phyloP scores from a whole-genome alignment of 257 asterid genomes.

The Solanum chiquidenum region DNA sequence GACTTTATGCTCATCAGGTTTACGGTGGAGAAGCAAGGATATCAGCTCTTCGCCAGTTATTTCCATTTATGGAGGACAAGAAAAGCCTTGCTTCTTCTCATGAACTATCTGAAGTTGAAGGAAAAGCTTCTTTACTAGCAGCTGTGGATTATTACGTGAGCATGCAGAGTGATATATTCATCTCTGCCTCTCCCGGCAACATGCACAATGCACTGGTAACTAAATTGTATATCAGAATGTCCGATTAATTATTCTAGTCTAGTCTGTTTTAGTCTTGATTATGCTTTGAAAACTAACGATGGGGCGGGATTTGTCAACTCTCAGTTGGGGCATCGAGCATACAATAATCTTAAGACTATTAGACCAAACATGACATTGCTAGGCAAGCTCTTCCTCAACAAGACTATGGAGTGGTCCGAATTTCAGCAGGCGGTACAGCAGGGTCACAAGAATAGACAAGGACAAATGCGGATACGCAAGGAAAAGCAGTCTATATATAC shows the following conservation, averaged over 20 bases:
- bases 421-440: conserved; percentile 24
- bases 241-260: not conserved
- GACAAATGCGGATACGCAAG: conserved; percentile 24
- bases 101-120: conserved; percentile 19
- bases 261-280: not conserved
- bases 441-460: conserved; percentile 37
- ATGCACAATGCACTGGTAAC: conserved; percentile 38
- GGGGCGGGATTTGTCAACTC: not conserved
- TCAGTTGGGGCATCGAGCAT: conserved; percentile 32
- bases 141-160: conserved; percentile 32
- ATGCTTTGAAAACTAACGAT: not conserved
- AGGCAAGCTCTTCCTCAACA: conserved; percentile 31
- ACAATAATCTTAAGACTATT: conserved; percentile 27
- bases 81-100: conserved; percentile 21
- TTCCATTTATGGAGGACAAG: conserved; percentile 32
- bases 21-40: conserved; percentile 37
- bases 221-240: not conserved
- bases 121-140: conserved; percentile 27
- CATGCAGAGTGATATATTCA: conserved; percentile 26
- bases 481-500: conserved; percentile 29
- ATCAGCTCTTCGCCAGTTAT: conserved; percentile 17
- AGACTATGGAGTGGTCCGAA: conserved; percentile 29
- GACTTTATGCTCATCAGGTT: conserved; percentile 7
- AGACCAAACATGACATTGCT: conserved; percentile 31
- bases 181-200: conserved; percentile 38